These are phyloP conservation scores for Sugiyamaella novakii DNA, from an alignment of 1,139 yeast genomes.

Conservation along the genomic window DNA sequence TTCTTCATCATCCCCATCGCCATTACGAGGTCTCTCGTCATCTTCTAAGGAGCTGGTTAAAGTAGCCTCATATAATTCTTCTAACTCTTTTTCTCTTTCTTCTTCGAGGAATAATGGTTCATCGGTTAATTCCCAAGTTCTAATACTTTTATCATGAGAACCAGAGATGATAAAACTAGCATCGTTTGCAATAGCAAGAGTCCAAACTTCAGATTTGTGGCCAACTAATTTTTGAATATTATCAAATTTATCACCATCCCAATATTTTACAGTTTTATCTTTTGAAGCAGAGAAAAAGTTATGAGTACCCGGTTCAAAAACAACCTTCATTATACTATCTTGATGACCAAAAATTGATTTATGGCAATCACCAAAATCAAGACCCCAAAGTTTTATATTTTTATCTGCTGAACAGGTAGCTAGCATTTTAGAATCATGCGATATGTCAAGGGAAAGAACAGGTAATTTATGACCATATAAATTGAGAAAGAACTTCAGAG, in stretches of 20 bases:
- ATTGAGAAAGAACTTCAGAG: constrained; percentile 82
- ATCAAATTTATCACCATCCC: constrained; percentile 98
- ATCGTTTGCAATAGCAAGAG: constrained; percentile 70
- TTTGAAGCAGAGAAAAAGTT: constrained; percentile 89
- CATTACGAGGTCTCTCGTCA: constrained; percentile 49
- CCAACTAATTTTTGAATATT: constrained; percentile 82
- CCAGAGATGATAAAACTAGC: constrained; percentile 81
- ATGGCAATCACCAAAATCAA: constrained; percentile 98
- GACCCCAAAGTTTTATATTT: constrained; percentile 96
- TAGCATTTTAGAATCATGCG: constrained; percentile 80
- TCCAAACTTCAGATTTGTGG: constrained; percentile 95
- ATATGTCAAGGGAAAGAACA: constrained; percentile 76
- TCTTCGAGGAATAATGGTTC: constrained; percentile 95
- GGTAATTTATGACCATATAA: constrained; percentile 96
- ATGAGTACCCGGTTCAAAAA: constrained; percentile 79
- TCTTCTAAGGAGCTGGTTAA: constrained; percentile 70
- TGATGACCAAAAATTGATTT: constrained; percentile 95
- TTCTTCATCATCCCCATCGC: constrained; percentile 41
- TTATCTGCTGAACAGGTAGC: constrained; percentile 96
- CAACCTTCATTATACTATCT: constrained; percentile 88
- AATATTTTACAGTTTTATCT: constrained; percentile 85
- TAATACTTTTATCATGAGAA: constrained; percentile 89
- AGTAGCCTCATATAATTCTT: constrained; percentile 81
- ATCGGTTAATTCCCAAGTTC: constrained; percentile 89
- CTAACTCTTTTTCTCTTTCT: constrained; percentile 94